These are phyloP conservation scores for Ceratocystis lukuohia DNA, from an alignment of 2,329 filamentous ascomycete genomes.

Conservation along the genomic window DNA sequence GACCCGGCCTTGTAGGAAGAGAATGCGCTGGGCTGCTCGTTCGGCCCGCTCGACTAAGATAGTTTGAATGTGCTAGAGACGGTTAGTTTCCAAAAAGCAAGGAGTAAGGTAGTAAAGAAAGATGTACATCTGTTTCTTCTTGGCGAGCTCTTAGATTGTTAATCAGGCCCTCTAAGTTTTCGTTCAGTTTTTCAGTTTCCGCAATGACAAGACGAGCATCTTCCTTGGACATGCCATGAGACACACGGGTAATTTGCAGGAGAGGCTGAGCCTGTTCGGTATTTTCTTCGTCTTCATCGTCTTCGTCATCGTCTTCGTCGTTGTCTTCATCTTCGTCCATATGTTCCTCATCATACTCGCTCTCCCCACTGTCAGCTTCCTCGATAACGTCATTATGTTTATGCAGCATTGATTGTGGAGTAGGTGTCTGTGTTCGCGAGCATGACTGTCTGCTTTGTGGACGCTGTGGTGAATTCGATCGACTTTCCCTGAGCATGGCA, in stretches of 20 bases:
- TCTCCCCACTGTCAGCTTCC: constrained; percentile 3
- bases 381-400: background rate
- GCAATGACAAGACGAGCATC: constrained; percentile 23
- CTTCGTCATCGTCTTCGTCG: constrained; percentile 3
- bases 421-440: constrained; percentile 12
- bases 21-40: constrained; percentile 43
- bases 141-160: constrained; percentile 40
- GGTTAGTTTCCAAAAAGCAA: constrained; percentile 23
- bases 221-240: constrained; percentile 20
- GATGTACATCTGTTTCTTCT: constrained; percentile 42
- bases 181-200: constrained; percentile 32
- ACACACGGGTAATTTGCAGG: background rate
- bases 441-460: background rate
- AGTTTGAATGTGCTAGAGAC: constrained; percentile 44
- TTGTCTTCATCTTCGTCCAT: background rate
- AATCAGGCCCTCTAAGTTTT: constrained; percentile 37
- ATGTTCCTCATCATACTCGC: background rate
- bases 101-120: background rate
- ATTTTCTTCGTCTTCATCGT: background rate
- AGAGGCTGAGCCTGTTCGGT: background rate
- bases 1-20: constrained; percentile 46
- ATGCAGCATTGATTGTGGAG: background rate
- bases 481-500: constrained; percentile 12
- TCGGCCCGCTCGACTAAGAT: constrained; percentile 46
- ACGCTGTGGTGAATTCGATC: constrained; percentile 8